Base-by-base conservation (phyloP, 1,284 basidiomycete genomes). In the Stygiomarasmius scandens region DNA sequence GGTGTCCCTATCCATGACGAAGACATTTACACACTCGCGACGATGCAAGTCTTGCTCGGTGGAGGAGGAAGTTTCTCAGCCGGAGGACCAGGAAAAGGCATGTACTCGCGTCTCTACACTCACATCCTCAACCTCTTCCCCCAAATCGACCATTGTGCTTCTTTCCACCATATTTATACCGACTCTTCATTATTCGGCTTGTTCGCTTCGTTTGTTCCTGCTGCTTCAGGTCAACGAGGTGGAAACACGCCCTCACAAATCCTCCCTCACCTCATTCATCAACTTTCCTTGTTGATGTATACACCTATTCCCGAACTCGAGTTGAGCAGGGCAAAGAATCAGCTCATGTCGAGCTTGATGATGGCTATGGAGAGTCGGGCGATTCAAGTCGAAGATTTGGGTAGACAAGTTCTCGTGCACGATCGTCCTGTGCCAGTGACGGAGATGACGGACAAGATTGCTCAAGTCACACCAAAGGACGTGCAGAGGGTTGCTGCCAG, bases 21-120 rank as follows among this genome's bases (percentile, higher is more conserved):
- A 22, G 96, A 98, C 74, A 92, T 99, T 50, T 99, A 96, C 71
- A 85, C 94, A 4, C 83, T 98, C 12, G 96, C 97, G 24, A 95
- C 93, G 0, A 90, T 99, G 74, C 96, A 99, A 73, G 91, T 96
- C 45, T 83, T 98, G 32, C 86, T 99, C 11, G 96, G 96, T 34
- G 96, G 96, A 2, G 96, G 96, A 9, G 95, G 95, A 27, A 91
- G 87, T 71, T 98, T 98, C 80, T 96, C 93, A 41, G 96, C 96
- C 19, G 93, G 95, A 63, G 96, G 96, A 2, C 96, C 96, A 1
- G 96, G 96, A 45, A 99, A 99, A 78, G 97, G 96, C 66, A 98
- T 99, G 95, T 98, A 98, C 80, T 95, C 94, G 38, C 90, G 96
- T 19, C 77, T 98, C 53, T 98, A 98, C 79, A 96, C 95, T n/a